Evolutionary conservation across 805 yeast genomes (phyloP).

Genomic region (Nakazawaea siamensis): DNA sequence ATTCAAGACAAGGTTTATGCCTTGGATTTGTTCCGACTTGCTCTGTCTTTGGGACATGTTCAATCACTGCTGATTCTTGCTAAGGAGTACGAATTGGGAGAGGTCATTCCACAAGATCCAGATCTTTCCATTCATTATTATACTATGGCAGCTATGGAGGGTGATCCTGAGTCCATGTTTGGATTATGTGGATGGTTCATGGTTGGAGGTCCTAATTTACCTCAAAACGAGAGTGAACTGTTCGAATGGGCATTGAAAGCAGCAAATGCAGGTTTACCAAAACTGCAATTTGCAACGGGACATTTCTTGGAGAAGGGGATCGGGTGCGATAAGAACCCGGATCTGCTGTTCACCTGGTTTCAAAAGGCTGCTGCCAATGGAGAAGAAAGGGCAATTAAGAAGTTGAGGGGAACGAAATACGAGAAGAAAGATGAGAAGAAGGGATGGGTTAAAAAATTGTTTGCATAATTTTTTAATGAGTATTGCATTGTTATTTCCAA

Average conservation of each 20-base stretch:
- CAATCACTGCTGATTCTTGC: slow-evolving; percentile 79
- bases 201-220: slow-evolving; percentile 84
- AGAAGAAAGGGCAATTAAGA: slow-evolving; percentile 10
- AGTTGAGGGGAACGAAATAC: slow-evolving; percentile 6
- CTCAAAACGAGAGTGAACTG: slow-evolving; percentile 75
- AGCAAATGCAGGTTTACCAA: slow-evolving; percentile 63
- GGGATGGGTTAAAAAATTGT: slow-evolving; percentile 7
- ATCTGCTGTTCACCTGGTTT: slow-evolving; percentile 68
- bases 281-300: slow-evolving; percentile 82
- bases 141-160: slow-evolving; percentile 82
- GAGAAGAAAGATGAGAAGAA: slow-evolving; percentile 7
- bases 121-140: slow-evolving; percentile 86
- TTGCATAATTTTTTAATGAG: neutral
- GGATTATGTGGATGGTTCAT: slow-evolving; percentile 96
- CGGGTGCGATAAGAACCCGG: slow-evolving; percentile 59
- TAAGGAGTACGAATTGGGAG: slow-evolving; percentile 77
- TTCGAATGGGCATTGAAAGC: slow-evolving; percentile 92
- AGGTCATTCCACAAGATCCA: slow-evolving; percentile 65
- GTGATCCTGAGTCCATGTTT: slow-evolving; percentile 85
- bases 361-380: slow-evolving; percentile 54
- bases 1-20: slow-evolving; percentile 81
- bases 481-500: neutral
- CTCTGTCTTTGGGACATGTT: slow-evolving; percentile 81
- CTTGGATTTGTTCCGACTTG: slow-evolving; percentile 74
- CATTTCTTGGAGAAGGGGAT: slow-evolving; percentile 81